Evolutionary conservation across 1,139 yeast species (phyloP).

Genomic region (Magnusiomyces clavatus): DNA sequence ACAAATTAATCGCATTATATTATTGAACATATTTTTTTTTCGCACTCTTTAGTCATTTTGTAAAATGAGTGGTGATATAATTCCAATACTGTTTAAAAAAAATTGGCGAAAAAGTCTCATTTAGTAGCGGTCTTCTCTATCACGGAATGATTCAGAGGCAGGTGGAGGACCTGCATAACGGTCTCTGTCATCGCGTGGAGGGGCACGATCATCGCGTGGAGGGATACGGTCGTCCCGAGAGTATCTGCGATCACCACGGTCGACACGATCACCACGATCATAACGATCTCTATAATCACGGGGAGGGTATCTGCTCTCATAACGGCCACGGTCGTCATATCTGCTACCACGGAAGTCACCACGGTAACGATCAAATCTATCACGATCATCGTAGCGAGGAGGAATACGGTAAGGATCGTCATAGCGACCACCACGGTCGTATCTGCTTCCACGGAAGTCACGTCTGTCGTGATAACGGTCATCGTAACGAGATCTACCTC

Average conservation of each 20-base stretch:
- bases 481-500: slow-evolving; percentile 19
- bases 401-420: slow-evolving; percentile 26
- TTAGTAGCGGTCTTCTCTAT: slow-evolving; percentile 20
- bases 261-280: slow-evolving; percentile 17
- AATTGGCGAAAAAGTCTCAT: neutral
- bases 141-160: slow-evolving; percentile 18
- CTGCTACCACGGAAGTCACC: slow-evolving; percentile 22
- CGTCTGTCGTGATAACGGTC: slow-evolving; percentile 17
- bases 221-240: slow-evolving; percentile 21
- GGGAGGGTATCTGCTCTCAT: slow-evolving; percentile 10
- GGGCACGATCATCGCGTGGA: slow-evolving; percentile 18
- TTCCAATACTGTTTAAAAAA: no score
- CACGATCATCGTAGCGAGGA: slow-evolving; percentile 25
- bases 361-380: slow-evolving; percentile 24
- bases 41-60: neutral
- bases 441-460: slow-evolving; percentile 17
- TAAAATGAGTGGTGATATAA: no score
- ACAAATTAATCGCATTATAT: neutral
- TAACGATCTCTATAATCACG: slow-evolving; percentile 19
- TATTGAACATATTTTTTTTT: slow-evolving; percentile 2
- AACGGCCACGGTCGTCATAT: slow-evolving; percentile 18
- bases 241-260: slow-evolving; percentile 16
- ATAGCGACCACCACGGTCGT: slow-evolving; percentile 19
- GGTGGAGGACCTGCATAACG: slow-evolving; percentile 16
- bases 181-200: slow-evolving; percentile 17